phyloP scores from a whole-genome alignment of 2,329 filamentous ascomycete genomes.

The Cladosporium sp. region DNA sequence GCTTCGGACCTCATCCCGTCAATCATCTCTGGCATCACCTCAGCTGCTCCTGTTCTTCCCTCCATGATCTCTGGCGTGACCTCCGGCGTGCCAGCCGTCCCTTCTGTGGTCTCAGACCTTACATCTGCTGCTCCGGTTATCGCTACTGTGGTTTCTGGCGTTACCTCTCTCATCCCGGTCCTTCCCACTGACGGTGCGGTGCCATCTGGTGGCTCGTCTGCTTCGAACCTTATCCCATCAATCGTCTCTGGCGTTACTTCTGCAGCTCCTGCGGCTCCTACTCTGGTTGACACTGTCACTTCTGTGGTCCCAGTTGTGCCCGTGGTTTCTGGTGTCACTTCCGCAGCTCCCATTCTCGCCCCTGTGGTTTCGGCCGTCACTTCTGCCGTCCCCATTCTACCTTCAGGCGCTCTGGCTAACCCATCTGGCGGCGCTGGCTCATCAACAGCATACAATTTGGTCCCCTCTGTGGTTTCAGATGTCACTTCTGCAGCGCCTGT shows the following conservation, averaged over 20 bases:
- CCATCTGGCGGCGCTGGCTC: no score
- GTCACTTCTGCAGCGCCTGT: neutral
- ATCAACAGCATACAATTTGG: no score
- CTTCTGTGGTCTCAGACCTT: neutral
- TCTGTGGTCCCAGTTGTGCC: neutral
- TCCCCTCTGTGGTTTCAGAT: neutral
- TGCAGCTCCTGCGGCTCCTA: neutral
- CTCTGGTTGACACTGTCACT: neutral
- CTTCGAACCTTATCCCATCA: neutral
- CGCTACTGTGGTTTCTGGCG: no score
- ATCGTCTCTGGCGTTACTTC: neutral
- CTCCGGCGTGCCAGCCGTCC: neutral
- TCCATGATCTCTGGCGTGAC: neutral
- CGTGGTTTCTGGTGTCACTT: neutral
- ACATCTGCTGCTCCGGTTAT: no score
- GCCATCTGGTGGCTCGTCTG: no score
- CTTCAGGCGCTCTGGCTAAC: no score
- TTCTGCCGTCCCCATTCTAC: no score
- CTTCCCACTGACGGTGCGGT: neutral
- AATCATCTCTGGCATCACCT: neutral
- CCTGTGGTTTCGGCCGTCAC: no score
- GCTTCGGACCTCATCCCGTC: neutral
- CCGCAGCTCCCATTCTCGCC: no score
- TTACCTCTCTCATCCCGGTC: no score
- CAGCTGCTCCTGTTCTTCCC: neutral